Evolutionary conservation across 2,329 filamentous ascomycete species (phyloP), one percentile per base, ranked within the genome.

Genomic region (Verticillium albo-atrum): DNA sequence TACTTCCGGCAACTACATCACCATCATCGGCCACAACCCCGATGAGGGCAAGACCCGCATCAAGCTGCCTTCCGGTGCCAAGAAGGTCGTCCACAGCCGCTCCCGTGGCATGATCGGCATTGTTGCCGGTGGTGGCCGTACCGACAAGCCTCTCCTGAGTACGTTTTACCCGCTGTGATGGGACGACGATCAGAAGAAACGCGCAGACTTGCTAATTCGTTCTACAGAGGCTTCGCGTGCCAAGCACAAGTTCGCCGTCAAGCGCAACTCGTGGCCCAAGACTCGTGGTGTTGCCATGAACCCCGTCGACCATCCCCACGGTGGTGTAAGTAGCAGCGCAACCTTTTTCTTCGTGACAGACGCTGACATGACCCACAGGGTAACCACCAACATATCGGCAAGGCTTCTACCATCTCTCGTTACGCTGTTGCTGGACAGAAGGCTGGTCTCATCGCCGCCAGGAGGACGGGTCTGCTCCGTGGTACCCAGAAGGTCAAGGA

Each of bases 271-370:
- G 78, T 99, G 95, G 95, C 95, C 95, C 83, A 97, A 96, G 91
- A 99, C 95, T 87, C 94, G 95, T 95, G 95, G 95, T 97, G 95
- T 99, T 89, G 95, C 95, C 82, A 99, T 99, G 95, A 99, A 99
- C 86, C 95, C 95, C 75, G 95, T 99, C 76, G 95, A 99, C 84
- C 95, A 99, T 88, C 91, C 91, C 81, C 91, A 95, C 89, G 91
- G 91, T 91, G 90, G 89, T 91, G 84, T 85, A 85, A 72, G 82
- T 85, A 71, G 60, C 55, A 55, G 54, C 59, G 5, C 51, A 3
- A 28, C 6, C 17, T 6, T 30, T 14, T 62, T 60, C 61, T 42
- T 3, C 23, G 17, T 37, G 47, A 60, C 34, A 62, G 63, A 66
- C 66, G 65, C 80, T 85, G 75, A 86, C 78, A 72, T 65, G 59